phyloP scores from a whole-genome alignment of 208 protist species.

The Trypanosoma boissoni region DNA sequence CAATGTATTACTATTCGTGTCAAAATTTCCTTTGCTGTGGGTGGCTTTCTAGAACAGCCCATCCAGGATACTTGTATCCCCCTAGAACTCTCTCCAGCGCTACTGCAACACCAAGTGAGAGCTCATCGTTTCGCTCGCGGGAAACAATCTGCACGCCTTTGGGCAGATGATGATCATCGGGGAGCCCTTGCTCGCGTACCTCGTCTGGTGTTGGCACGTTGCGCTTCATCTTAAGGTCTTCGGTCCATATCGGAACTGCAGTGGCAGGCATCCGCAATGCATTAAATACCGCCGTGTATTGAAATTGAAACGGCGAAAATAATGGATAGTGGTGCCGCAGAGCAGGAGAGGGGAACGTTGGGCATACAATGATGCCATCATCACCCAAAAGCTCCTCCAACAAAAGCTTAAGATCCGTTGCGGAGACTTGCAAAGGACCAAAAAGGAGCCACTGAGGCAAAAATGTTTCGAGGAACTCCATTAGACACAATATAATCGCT shows the following conservation, averaged over 20 bases:
- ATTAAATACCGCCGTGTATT: conserved; percentile 88
- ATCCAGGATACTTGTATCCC: conserved; percentile 81
- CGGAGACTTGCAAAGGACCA: conserved; percentile 3
- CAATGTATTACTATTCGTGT: too few species aligned
- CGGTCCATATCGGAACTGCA: conserved; percentile 63
- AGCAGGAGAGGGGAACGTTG: conserved; percentile 68
- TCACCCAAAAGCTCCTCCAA: conserved; percentile 62
- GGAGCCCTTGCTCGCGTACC: conserved; percentile 21
- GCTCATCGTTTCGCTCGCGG: conserved; percentile 59
- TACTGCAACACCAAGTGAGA: conserved; percentile 60
- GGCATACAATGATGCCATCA: conserved; percentile 68
- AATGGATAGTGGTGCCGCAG: conserved; percentile 69
- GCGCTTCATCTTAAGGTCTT: conserved; percentile 23
- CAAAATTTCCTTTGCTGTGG: background rate
- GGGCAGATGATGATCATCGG: conserved; percentile 48
- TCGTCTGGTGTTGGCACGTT: conserved; percentile 23
- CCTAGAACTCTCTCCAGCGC: conserved; percentile 58
- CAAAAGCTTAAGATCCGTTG: conserved; percentile 52
- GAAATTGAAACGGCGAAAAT: conserved; percentile 75
- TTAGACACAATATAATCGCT: conserved; percentile 61
- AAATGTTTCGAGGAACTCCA: conserved; percentile 48
- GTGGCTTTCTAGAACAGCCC: conserved; percentile 47
- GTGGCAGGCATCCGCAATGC: conserved; percentile 78
- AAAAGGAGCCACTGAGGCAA: conserved; percentile 33
- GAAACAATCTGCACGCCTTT: conserved; percentile 85